Evolutionary conservation across 2,329 filamentous ascomycete genomes (phyloP), one percentile per base, ranked within the genome.

Genomic region (Ascocoryne sarcoides): DNA sequence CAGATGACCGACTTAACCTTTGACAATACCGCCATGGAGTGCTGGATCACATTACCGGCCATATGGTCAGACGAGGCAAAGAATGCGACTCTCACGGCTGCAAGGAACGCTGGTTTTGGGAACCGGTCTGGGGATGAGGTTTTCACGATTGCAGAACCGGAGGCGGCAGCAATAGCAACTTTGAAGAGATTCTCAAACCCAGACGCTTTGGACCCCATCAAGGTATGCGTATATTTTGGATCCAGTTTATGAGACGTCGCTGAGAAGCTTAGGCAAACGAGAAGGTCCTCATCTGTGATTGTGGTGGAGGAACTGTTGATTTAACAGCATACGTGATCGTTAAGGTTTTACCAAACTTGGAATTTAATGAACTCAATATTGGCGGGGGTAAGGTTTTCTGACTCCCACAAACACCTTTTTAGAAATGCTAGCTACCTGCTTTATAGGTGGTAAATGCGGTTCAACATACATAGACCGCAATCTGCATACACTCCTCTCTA

Each of bases 241-340:
- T 26, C 23, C 12, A 7, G 23, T 26, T 12, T 26, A 26, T 12
- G 7, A 26, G 7, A 12, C 23, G 7, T 26, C 23, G 7, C 23
- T 26, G 23, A 26, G 7, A 26, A 7, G 12, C 19, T 3, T 18
- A 29, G 14, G n/a, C 12, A 16, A 42, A 43, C 7, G 46, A 52
- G 3, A 37, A 40, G 9, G 37, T 58, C 10, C 32, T 58, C 2
- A 39, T 58, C 16, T 55, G 51, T 36, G 56, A 58, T 36, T 56
- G 53, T 39, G 56, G 56, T 28, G 56, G 56, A 12, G 56, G 56
- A 0, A 59, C 55, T 44, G 23, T 18, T 34, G 43, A 54, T 39
- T 45, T 54, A n/a, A 50, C 44, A 9, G 46, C 50, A 10, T 53
- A 51, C 32, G 20, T 32, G 19, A 34, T 52, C 30, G 37, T 28